Evolutionary conservation across 805 yeast species (phyloP), one percentile per base, ranked within the genome.

Genomic region (Brettanomyces sp.): DNA sequence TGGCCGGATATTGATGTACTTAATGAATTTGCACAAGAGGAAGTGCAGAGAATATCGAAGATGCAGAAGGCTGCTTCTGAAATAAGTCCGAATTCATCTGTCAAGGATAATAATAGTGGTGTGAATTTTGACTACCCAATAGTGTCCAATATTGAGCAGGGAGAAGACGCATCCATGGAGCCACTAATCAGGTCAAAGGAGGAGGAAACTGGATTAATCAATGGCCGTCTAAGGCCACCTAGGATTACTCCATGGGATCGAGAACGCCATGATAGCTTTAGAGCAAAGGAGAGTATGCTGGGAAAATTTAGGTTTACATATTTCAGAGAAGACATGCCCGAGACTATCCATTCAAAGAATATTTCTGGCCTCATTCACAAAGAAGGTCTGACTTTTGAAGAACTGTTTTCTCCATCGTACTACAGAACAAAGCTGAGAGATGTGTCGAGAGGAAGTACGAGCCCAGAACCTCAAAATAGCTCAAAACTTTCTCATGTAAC

Each of bases 301-400:
- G 79, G 75, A 47, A 78, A 77, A 49, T 80, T 79, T 60, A 70
- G 98, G 51, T 91, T 86, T 67, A 88, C 98, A 0, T 91, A 91
- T 59, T 91, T 93, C 64, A 73, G 98, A 52, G 96, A 89, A 52
- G 95, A 88, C 56, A 64, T 91, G 52, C 85, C 82, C 13, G 79
- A 88, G n/a, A 90, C 98, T 0, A 78, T 90, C 23, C 97, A 90
- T 63, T 79, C 96, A 0, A 88, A 95, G 2, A 82, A 86, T 4
- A 82, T 90, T 24, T 82, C 95, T 3, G 96, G 96, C 0, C 67
- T 90, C 22, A 58, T 84, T 34, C 45, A 25, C 23, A 82, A 79
- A 55, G 57, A 56, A 35, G 63, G 57, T 3, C 77, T 79, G 1
- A 66, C 73, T 3, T 82, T 82, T 58, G 74, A 72, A 4, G 85